Evolutionary conservation across 345 rosid genomes (phyloP), one percentile per base, ranked within the genome.

Genomic region (Euclidium syriacum): DNA sequence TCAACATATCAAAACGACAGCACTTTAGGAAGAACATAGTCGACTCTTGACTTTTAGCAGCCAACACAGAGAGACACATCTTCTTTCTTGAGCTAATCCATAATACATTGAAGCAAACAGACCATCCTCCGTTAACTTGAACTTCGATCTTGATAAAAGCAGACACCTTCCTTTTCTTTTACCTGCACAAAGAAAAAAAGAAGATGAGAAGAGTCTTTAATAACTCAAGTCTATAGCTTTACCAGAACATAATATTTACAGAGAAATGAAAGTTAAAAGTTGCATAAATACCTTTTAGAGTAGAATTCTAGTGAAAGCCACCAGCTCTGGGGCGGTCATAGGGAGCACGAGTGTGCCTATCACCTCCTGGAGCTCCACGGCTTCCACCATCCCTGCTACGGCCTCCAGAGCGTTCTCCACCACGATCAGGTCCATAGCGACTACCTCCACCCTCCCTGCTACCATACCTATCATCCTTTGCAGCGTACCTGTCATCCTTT

Each of bases 401-500:
- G 12, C 89, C 87, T 8, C 98, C 76, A 69, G 62, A 58, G n/a
- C 98, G 76, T 4, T 73, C 76, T 11, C 91, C 89, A 80, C 72
- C 73, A 20, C 98, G 73, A 55, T 88, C 96, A 67, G 96, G 95
- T 44, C 96, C 98, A 67, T 83, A 83, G 47, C 85, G 89, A 62
- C 87, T 36, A 20, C 86, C 75, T 2, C 78, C 81, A 0, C 89
- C 81, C 4, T 81, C 80, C 22, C 79, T 72, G n/a, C 84, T 77
- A 29, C 90, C 81, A 20, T 67, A 52, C 74, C 78, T 82, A 17
- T 77, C 84, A 70, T 74, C 71, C 72, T 74, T 68, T 24, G 77
- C 72, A 11, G 75, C 79, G 0, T 85, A 79, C 17, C 83, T 66
- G 20, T 66, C 71, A 1, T 66, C 71, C 27, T 66, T 66, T 10